phyloP scores from a whole-genome alignment of 306 rosid genomes.

The Lathyrus tuberosus region DNA sequence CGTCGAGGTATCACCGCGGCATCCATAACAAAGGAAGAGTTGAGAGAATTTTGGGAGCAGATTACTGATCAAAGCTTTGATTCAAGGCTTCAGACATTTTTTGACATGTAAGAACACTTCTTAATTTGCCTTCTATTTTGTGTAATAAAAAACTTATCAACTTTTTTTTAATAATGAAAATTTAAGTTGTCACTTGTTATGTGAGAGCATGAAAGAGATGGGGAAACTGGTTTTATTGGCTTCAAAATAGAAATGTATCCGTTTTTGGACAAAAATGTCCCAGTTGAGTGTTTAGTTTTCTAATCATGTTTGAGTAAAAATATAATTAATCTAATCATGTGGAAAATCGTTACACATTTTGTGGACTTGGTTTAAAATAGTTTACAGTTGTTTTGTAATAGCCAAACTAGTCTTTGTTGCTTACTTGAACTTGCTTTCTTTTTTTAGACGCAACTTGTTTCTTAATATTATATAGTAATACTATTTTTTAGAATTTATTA shows the following conservation, averaged over 20 bases:
- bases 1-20: constrained; percentile 59
- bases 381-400: background rate
- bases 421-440: background rate
- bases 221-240: background rate
- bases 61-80: constrained; percentile 82
- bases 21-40: constrained; percentile 58
- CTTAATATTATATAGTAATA: background rate
- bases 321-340: background rate
- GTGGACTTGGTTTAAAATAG: constrained; percentile 4
- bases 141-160: too few species aligned
- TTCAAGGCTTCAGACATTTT: constrained; percentile 84
- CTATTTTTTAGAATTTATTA: background rate
- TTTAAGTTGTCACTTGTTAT: background rate
- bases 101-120: constrained; percentile 66
- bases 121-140: background rate
- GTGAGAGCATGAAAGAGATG: constrained; percentile 21
- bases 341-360: background rate
- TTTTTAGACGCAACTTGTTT: background rate
- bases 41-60: constrained; percentile 87
- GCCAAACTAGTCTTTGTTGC: background rate
- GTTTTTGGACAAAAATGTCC: constrained; percentile 19
- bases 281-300: constrained; percentile 27
- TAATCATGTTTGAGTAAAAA: background rate
- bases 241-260: background rate
- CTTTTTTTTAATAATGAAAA: too few species aligned